phyloP scores from a whole-genome alignment of 768 basidiomycete genomes.

The Panus rudis region DNA sequence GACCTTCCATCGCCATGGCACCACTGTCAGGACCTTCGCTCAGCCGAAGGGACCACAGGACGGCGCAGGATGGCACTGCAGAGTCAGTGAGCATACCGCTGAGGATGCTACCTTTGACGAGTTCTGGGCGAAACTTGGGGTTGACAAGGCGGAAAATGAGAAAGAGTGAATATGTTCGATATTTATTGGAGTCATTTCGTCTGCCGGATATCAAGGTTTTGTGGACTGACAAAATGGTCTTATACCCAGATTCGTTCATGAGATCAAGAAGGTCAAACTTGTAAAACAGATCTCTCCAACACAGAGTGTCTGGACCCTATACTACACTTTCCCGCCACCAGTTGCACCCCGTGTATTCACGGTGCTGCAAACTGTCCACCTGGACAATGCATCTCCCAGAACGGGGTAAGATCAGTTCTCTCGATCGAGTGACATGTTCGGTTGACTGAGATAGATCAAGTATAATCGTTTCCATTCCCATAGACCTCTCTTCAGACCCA shows the following conservation, averaged over 20 bases:
- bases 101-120: conserved; percentile 69
- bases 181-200: not conserved
- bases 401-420: conserved; percentile 46
- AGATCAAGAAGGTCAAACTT: conserved; percentile 54
- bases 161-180: conserved; percentile 42
- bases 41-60: conserved; percentile 47
- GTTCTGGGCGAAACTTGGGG: conserved; percentile 62
- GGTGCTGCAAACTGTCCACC: conserved; percentile 56
- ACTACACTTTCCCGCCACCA: conserved; percentile 67
- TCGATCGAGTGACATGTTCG: not conserved
- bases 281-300: conserved; percentile 59
- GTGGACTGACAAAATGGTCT: too few relatives aligned
- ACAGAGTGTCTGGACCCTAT: conserved; percentile 61
- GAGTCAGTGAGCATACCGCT: conserved; percentile 56
- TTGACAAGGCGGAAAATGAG: conserved; percentile 63
- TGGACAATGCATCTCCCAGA: conserved; percentile 42
- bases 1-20: conserved; percentile 35
- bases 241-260: conserved; percentile 50
- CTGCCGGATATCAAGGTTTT: not conserved
- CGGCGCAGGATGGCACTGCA: conserved; percentile 60
- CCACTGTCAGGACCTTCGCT: conserved; percentile 47
- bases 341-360: conserved; percentile 73
- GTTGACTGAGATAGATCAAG: conserved; percentile 11
- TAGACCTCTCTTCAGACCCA: conserved; percentile 54
- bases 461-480: conserved; percentile 52